A percentile compares a stretch with the other conserved stretches of the same genome.
phyloP scores from a whole-genome alignment of 108 stramenopile species.

The Cyclostephanos tholiformis region DNA sequence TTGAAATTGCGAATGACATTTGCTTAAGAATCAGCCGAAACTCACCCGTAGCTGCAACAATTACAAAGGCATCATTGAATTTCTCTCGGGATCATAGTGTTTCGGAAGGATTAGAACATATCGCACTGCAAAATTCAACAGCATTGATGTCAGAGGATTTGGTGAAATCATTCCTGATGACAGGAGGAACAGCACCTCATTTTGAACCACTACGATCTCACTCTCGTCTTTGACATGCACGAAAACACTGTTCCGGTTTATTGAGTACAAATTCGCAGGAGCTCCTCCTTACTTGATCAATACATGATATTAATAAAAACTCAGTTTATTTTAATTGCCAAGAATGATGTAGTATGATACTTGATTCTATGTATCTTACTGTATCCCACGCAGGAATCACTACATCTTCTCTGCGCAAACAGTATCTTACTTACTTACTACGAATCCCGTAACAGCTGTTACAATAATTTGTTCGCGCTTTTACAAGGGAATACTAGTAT shows the following conservation, averaged over 20 bases:
- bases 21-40: constrained; percentile 56
- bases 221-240: constrained; percentile 31
- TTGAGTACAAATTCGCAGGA: too few relatives aligned
- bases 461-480: too few relatives aligned
- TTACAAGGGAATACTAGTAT: too few relatives aligned
- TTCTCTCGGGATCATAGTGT: constrained; percentile 78
- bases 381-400: too few relatives aligned
- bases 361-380: too few relatives aligned
- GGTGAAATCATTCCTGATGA: constrained; percentile 52
- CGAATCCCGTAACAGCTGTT: too few relatives aligned
- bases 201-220: constrained; percentile 35
- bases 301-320: too few relatives aligned
- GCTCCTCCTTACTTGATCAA: too few relatives aligned
- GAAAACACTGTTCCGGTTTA: background rate
- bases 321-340: too few relatives aligned
- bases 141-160: constrained; percentile 77
- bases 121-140: constrained; percentile 70
- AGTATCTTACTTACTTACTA: too few relatives aligned
- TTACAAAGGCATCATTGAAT: constrained; percentile 69
- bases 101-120: constrained; percentile 71
- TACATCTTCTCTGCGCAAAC: too few relatives aligned
- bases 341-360: too few relatives aligned
- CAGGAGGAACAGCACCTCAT: constrained; percentile 21
- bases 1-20: constrained; percentile 51
- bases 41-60: constrained; percentile 71